Evolutionary conservation across 495 filamentous ascomycete species (phyloP).

Genomic region (Penicillium steckii): DNA sequence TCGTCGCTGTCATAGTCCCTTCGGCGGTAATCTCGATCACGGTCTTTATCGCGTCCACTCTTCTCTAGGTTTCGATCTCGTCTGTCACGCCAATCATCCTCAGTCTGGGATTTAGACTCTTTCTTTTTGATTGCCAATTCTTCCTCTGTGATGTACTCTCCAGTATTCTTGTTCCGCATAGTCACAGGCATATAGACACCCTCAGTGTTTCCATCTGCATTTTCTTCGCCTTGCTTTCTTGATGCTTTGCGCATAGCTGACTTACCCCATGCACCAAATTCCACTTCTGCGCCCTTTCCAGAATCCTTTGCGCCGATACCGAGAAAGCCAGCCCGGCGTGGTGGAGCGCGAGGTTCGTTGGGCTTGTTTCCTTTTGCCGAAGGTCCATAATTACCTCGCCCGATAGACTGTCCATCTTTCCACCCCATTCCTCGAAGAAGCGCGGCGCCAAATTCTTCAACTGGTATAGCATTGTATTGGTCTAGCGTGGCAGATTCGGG

Average conservation of each 20-base stretch:
- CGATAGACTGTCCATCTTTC: constrained; percentile 78
- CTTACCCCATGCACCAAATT: constrained; percentile 74
- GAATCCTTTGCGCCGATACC: constrained; percentile 77
- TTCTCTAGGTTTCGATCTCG: constrained; percentile 50
- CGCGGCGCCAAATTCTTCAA: constrained; percentile 91
- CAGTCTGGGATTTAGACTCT: constrained; percentile 30
- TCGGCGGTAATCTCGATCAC: constrained; percentile 29
- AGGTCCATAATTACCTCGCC: constrained; percentile 50
- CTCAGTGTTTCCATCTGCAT: constrained; percentile 38
- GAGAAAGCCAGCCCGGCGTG: constrained; percentile 73
- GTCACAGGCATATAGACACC: constrained; percentile 65
- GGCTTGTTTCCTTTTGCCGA: constrained; percentile 24
- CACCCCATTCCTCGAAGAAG: constrained; percentile 90
- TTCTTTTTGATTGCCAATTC: constrained; percentile 55
- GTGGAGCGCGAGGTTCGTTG: constrained; percentile 45
- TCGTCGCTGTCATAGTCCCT: constrained; percentile 31
- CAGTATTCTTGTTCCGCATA: constrained; percentile 64
- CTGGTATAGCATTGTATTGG: constrained; percentile 83
- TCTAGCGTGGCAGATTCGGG: constrained; percentile 75
- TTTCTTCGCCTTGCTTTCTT: constrained; percentile 44
- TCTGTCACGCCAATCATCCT: constrained; percentile 48
- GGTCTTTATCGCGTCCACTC: constrained; percentile 43
- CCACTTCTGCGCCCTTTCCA: constrained; percentile 69
- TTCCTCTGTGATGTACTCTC: constrained; percentile 63
- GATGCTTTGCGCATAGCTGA: constrained; percentile 58